Evolutionary conservation across 768 basidiomycete species (phyloP), one percentile per base, ranked within the genome.

Genomic region (Rhizopogon vesiculosus): DNA sequence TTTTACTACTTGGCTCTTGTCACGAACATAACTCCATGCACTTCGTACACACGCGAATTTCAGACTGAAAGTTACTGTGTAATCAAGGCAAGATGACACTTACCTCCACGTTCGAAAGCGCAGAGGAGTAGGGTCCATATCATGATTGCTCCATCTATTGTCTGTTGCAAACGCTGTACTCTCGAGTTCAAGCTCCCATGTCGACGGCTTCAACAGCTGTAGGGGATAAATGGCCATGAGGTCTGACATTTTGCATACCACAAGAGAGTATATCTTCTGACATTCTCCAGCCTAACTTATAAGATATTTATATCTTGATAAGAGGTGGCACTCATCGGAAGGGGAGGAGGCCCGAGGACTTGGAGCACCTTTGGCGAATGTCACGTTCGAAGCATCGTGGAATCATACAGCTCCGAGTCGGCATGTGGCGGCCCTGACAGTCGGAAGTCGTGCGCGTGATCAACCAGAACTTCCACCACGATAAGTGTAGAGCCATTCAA

Each of bases 121-220:
- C 0, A 73, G 75, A 35, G 86, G 83, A 7, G 87, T 86, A 3
- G 87, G 86, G 59, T 89, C 87, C 85, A 89, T 89, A 61, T 89
- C 89, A 60, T 79, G 79, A 68, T 91, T 91, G 59, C 74, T 77
- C 86, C 86, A 88, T 66, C 76, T 73, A 58, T 76, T 75, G 44
- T 69, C 78, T 7, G 83, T 78, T 4, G 84, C 87, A 61, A 86
- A 83, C 25, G 77, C 79, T 19, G 78, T 78, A n/a, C 72, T 66
- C 53, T 76, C 74, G 7, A 80, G 77, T 60, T 79, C 70, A 43
- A 84, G 74, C 18, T 69, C 72, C 82, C 81, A 82, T 28, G 68
- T 59, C 22, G 73, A 71, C 7, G 69, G 68, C 54, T 66, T 70
- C 45, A 69, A 51, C 63, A 66, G 70, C 19, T 46, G 56, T 25